A percentile compares a stretch with the other conserved stretches of the same genome.
These are phyloP conservation scores for Penicillium turbatum DNA, from an alignment of 495 filamentous ascomycete genomes.

Conservation along the genomic window DNA sequence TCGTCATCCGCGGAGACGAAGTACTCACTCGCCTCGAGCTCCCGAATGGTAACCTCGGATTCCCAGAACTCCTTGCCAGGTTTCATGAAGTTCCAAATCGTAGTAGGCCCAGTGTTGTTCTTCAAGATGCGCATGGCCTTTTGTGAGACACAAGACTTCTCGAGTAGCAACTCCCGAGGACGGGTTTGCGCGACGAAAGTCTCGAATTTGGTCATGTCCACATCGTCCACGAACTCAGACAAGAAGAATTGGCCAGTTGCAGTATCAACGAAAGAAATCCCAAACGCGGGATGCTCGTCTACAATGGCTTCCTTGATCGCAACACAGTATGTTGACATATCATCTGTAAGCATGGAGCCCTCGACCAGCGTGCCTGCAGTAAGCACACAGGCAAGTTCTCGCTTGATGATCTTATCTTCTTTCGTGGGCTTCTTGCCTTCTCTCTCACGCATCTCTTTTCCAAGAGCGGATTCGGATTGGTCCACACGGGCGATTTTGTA, in stretches of 20 bases:
- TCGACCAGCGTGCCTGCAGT: conserved; percentile 93
- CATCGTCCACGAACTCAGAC: conserved; percentile 86
- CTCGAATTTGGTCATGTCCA: conserved; percentile 95
- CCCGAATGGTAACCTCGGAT: conserved; percentile 71
- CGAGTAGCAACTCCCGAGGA: conserved; percentile 83
- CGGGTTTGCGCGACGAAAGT: conserved; percentile 92
- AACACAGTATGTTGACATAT: conserved; percentile 95
- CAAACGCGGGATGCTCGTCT: conserved; percentile 77
- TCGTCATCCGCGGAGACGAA: conserved; percentile 63
- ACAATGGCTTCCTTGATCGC: conserved; percentile 86
- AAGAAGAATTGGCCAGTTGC: conserved; percentile 94
- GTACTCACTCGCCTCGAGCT: conserved; percentile 78
- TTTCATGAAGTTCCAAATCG: conserved; percentile 93
- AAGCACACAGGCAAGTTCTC: conserved; percentile 86
- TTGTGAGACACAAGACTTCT: conserved; percentile 79
- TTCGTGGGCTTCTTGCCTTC: conserved; percentile 57
- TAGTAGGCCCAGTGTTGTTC: conserved; percentile 88
- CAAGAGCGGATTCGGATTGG: conserved; percentile 90
- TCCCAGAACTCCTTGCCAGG: conserved; percentile 89
- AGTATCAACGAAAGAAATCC: conserved; percentile 91
- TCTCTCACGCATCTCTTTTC: conserved; percentile 96
- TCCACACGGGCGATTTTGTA: conserved; percentile 96
- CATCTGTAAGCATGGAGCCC: conserved; percentile 93
- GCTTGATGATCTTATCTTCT: conserved; percentile 84
- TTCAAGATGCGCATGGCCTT: conserved; percentile 91